Evolutionary conservation across 1,284 basidiomycete species (phyloP).

Genomic region (Ustilago nuda): DNA sequence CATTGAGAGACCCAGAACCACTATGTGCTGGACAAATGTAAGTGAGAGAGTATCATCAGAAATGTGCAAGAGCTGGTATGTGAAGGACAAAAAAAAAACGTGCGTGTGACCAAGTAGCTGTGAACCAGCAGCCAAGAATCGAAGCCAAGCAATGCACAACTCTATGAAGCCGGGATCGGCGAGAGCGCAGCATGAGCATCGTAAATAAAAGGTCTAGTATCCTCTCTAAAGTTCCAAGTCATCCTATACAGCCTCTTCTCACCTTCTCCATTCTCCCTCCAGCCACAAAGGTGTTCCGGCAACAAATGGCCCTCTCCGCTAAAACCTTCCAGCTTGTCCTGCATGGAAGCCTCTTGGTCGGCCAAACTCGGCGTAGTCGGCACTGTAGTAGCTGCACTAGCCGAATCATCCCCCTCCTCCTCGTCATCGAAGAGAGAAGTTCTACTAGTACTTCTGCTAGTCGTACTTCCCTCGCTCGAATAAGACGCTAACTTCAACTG

Average conservation of each 20-base stretch:
- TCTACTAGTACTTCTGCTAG: slow-evolving; percentile 28
- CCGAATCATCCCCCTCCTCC: slow-evolving; percentile 14
- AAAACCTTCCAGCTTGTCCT: slow-evolving; percentile 2
- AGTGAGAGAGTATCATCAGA: background rate
- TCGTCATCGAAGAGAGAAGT: slow-evolving; percentile 34
- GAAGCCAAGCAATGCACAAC: background rate
- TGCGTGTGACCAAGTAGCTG: background rate
- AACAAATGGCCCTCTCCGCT: slow-evolving; percentile 11
- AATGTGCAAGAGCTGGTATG: background rate
- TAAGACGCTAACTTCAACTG: slow-evolving; percentile 37
- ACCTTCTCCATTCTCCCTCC: slow-evolving; percentile 25
- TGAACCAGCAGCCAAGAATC: background rate
- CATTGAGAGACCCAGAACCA: background rate
- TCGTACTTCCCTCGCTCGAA: slow-evolving; percentile 27
- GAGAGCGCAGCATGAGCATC: slow-evolving; percentile 12
- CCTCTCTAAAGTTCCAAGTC: slow-evolving; percentile 40
- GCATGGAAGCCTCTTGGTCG: slow-evolving; percentile 6
- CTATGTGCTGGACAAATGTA: background rate
- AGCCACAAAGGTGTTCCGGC: slow-evolving; percentile 18
- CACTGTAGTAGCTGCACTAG: slow-evolving; percentile 23
- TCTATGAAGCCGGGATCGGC: background rate
- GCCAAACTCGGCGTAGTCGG: slow-evolving; percentile 21
- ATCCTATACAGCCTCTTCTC: slow-evolving; percentile 27
- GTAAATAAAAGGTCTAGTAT: slow-evolving; percentile 34
- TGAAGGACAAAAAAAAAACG: background rate